Evolutionary conservation across 371 early-diverging fungal species (phyloP).

Genomic region (Conidiobolus incongruus): DNA sequence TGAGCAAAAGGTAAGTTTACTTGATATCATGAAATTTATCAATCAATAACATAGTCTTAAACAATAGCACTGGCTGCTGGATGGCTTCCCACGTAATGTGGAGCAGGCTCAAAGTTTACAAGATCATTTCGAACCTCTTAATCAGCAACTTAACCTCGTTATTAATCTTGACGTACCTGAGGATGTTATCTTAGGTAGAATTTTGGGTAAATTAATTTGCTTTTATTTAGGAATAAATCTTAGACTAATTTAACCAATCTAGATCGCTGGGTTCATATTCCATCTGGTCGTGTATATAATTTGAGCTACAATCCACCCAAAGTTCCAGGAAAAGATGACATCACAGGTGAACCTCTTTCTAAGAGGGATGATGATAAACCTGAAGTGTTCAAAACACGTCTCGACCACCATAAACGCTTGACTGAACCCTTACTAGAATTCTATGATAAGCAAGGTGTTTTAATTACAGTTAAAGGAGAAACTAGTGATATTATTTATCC

Average conservation of each 20-base stretch:
- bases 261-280: slow-evolving; percentile 86
- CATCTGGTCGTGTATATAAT: slow-evolving; percentile 85
- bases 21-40: too few relatives aligned
- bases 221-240: too few relatives aligned
- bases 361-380: slow-evolving; percentile 84
- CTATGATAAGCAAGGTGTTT: slow-evolving; percentile 28
- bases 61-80: slow-evolving; percentile 57
- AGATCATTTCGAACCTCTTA: slow-evolving; percentile 18
- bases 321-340: slow-evolving; percentile 60
- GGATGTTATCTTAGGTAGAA: slow-evolving; percentile 70
- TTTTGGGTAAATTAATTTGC: slow-evolving; percentile 63
- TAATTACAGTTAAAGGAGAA: slow-evolving; percentile 38
- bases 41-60: neutral
- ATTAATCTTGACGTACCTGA: slow-evolving; percentile 82
- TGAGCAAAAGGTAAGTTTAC: slow-evolving; percentile 9
- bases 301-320: slow-evolving; percentile 83
- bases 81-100: slow-evolving; percentile 91
- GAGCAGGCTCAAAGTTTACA: slow-evolving; percentile 70
- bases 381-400: slow-evolving; percentile 50
- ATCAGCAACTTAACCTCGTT: slow-evolving; percentile 57
- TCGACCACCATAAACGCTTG: slow-evolving; percentile 48
- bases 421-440: slow-evolving; percentile 65
- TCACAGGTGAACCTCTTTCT: slow-evolving; percentile 75
- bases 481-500: slow-evolving; percentile 82
- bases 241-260: slow-evolving; percentile 3